These are phyloP conservation scores for Curvularia verruculosa DNA, from an alignment of 2,329 filamentous ascomycete species.

Conservation along the genomic window DNA sequence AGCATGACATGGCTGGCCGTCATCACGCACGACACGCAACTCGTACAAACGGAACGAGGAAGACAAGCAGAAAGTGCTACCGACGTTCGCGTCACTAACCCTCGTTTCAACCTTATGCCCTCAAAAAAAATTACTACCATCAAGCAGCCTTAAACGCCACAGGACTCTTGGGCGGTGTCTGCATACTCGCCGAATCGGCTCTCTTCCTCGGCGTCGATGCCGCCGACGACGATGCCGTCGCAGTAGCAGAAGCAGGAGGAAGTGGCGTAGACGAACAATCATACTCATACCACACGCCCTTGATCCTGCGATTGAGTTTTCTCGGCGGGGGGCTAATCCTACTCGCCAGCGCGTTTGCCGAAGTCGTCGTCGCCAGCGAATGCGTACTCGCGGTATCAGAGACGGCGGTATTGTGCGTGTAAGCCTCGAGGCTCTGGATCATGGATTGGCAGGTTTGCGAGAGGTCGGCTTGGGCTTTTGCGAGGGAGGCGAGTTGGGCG, in stretches of 20 bases:
- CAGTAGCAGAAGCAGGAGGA: constrained; percentile 9
- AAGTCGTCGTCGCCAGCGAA: constrained; percentile 10
- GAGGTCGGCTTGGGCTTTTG: constrained; percentile 37
- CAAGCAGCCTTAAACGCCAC: constrained; percentile 15
- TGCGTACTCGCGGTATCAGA: constrained; percentile 26
- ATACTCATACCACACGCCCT: constrained; percentile 49
- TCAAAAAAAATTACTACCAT: too few species aligned
- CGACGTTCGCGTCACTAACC: too few species aligned
- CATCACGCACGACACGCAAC: too few species aligned
- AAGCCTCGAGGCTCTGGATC: constrained; percentile 36
- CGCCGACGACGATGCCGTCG: neutral
- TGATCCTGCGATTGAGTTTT: constrained; percentile 43
- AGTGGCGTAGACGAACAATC: too few species aligned
- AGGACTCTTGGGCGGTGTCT: constrained; percentile 35
- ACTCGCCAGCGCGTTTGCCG: constrained; percentile 23
- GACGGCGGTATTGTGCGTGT: constrained; percentile 21
- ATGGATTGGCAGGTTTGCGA: constrained; percentile 38
- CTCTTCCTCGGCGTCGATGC: constrained; percentile 19
- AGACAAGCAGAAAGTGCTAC: too few species aligned
- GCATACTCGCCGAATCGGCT: constrained; percentile 25
- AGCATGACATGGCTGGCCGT: too few species aligned
- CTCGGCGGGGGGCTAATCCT: constrained; percentile 38
- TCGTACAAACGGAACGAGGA: too few species aligned
- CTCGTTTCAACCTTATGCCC: too few species aligned
- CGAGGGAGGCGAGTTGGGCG: constrained; percentile 36